A percentile compares a stretch with the other conserved stretches of the same genome.
Conservation (phyloP, 2,329 filamentous ascomycete species). For the Teratosphaeria nubilosa region DNA sequence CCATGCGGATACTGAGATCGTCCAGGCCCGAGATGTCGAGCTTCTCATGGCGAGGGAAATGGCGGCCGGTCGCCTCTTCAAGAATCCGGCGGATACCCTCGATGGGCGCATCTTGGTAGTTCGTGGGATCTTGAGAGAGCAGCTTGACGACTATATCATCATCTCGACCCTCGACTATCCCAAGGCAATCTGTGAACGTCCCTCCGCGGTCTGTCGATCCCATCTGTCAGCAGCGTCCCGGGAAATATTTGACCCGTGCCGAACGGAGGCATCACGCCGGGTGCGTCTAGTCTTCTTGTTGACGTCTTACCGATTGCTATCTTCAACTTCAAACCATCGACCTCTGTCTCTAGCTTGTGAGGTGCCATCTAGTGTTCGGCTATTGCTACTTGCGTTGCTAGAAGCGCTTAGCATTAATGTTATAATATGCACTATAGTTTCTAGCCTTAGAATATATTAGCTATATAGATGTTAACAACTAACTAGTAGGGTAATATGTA, state of each 20-base stretch:
- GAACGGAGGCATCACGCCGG: background rate
- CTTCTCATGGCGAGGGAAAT: slow-evolving; percentile 15
- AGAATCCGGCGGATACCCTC: slow-evolving; percentile 26
- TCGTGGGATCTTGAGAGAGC: slow-evolving; percentile 20
- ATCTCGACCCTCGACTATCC: slow-evolving; percentile 11
- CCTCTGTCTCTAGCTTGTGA: background rate
- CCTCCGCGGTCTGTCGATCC: slow-evolving; percentile 16
- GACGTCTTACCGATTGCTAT: slow-evolving; percentile 4
- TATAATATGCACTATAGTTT: background rate
- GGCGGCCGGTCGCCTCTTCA: slow-evolving; percentile 11
- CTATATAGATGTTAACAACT: too few relatives aligned
- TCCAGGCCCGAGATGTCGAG: slow-evolving; percentile 12
- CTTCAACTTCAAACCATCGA: slow-evolving; percentile 5
- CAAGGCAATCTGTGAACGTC: slow-evolving; percentile 22
- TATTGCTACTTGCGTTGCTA: background rate
- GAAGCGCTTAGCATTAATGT: background rate
- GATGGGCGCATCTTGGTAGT: slow-evolving; percentile 24
- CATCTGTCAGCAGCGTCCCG: background rate
- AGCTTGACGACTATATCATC: slow-evolving; percentile 24
- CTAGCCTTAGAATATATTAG: background rate
- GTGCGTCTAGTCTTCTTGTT: too few relatives aligned
- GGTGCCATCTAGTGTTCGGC: background rate
- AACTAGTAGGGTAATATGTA: too few relatives aligned
- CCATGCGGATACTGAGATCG: slow-evolving; percentile 15
- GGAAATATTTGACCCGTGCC: background rate